These are phyloP conservation scores for Larix sibirica DNA, from an alignment of 83 land plant genomes.

Conservation along the genomic window DNA sequence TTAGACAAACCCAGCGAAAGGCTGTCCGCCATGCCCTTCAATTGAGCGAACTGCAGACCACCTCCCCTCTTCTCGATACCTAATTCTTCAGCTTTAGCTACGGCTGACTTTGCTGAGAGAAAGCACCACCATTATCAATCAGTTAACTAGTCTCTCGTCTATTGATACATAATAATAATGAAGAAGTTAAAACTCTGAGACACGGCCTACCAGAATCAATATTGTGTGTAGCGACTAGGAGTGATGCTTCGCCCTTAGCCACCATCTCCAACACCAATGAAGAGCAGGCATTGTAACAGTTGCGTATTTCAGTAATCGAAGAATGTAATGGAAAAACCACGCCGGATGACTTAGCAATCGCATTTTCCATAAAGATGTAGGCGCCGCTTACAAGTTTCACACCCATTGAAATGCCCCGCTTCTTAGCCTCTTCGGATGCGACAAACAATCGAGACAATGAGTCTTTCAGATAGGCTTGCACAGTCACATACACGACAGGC, in stretches of 20 bases:
- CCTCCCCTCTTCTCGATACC: slow-evolving; percentile 44
- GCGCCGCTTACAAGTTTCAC: slow-evolving; percentile 92
- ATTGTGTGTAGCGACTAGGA: slow-evolving; percentile 94
- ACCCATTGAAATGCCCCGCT: slow-evolving; percentile 60
- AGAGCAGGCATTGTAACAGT: slow-evolving; percentile 76
- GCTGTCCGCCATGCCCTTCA: slow-evolving; percentile 90
- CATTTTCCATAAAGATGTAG: slow-evolving; percentile 69
- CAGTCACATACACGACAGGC: slow-evolving; percentile 71
- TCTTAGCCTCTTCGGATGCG: slow-evolving; percentile 49
- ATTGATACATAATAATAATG: too few relatives aligned
- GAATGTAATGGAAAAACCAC: slow-evolving; percentile 73
- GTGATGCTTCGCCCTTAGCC: slow-evolving; percentile 46
- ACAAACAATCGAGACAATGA: slow-evolving; percentile 53
- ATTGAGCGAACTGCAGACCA: slow-evolving; percentile 81
- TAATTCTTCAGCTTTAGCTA: slow-evolving; percentile 48
- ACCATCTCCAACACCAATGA: slow-evolving; percentile 67
- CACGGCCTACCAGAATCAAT: slow-evolving; percentile 66
- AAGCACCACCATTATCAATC: neutral
- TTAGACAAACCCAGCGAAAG: slow-evolving; percentile 68
- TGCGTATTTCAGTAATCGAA: slow-evolving; percentile 70
- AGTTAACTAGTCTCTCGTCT: neutral
- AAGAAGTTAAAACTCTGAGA: too few relatives aligned
- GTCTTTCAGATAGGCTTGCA: slow-evolving; percentile 89
- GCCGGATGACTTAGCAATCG: slow-evolving; percentile 59
- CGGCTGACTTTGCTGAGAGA: slow-evolving; percentile 25